Conservation (phyloP, 1,284 basidiomycete genomes). For the Puccinia coronata region DNA sequence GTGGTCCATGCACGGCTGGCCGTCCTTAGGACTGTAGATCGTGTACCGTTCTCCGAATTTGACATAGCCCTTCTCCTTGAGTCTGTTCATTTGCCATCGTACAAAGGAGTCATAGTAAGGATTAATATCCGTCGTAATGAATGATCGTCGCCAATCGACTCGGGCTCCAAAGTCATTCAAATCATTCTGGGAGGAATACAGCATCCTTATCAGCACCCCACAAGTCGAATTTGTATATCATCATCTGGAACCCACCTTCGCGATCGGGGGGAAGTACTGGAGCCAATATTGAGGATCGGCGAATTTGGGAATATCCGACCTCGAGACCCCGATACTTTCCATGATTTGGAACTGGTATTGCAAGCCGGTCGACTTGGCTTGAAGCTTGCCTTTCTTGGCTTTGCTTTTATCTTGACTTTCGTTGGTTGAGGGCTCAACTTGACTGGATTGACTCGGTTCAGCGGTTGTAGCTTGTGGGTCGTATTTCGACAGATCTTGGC, state of each 20-base stretch:
- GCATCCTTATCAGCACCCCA: not conserved
- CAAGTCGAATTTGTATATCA: not conserved
- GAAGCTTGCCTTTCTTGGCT: constrained; percentile 93
- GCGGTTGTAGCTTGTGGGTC: constrained; percentile 51
- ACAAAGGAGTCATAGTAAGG: constrained; percentile 98
- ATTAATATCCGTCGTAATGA: constrained; percentile 92
- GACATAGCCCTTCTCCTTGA: constrained; percentile 81
- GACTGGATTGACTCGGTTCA: constrained; percentile 7
- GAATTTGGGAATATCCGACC: constrained; percentile 89
- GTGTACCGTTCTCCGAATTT: constrained; percentile 99
- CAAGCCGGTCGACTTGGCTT: constrained; percentile 87
- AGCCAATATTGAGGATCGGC: constrained; percentile 92
- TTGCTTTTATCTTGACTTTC: constrained; percentile 63
- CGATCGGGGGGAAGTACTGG: constrained; percentile 93
- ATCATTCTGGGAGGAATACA: constrained; percentile 66
- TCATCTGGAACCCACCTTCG: constrained; percentile 65
- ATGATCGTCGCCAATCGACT: constrained; percentile 95
- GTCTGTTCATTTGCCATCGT: constrained; percentile 96
- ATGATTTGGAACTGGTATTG: constrained; percentile 99
- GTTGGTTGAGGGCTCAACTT: constrained; percentile 52
- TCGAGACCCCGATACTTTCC: constrained; percentile 73
- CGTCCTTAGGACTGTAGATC: constrained; percentile 98
- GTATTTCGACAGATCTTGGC: constrained; percentile 74
- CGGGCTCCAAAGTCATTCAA: constrained; percentile 84
- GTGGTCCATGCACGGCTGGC: constrained; percentile 99